Evolutionary conservation across 228 moss, liverwort and hornwort genomes (phyloP), one percentile per base, ranked within the genome.

Genomic region (Sphagnum magellanicum): DNA sequence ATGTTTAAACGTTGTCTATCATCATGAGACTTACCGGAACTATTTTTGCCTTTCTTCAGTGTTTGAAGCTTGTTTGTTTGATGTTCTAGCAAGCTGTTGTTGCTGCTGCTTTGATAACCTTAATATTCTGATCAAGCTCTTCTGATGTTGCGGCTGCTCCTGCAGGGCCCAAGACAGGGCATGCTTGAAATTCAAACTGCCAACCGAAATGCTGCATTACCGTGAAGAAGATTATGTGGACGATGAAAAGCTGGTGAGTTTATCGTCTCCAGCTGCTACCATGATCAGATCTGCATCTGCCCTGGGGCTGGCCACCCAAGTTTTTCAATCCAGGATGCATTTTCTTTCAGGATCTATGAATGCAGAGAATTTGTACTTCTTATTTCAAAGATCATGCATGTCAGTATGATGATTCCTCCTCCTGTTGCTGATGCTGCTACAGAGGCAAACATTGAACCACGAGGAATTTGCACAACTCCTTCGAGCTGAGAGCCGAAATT

Each of bases 161-260:
- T 32, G 32, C 64, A 65, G 64, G 48, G 48, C 49, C 48, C 64
- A 65, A 50, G 64, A 65, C 48, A 10, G 64, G 11, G 64, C 64
- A 50, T 48, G 50, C 50, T 32, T 65, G 64, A 65, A 65, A 50
- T 50, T 65, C 49, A 65, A 49, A 50, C n/a, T n/a, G 10, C 5
- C 48, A 50, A 10, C 10, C 48, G 49, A 48, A 3, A 6, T 50
- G 10, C 64, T 65, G 5, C 48, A 65, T 49, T 65, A 48, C 64
- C 6, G 2, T 0, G 48, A 49, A n/a, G 14, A 50, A 6, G 64
- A 65, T 7, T 65, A 65, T 12, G 64, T 5, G 10, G 64, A 65
- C 10, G 64, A 65, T 50, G 50, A 48, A 65, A 12, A 65, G 48
- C 8, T 65, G 64, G 64, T 65, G 10, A 65, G 46, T 10, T 12